Conservation (phyloP, 1,139 yeast genomes). For the Taphrina pruni region DNA sequence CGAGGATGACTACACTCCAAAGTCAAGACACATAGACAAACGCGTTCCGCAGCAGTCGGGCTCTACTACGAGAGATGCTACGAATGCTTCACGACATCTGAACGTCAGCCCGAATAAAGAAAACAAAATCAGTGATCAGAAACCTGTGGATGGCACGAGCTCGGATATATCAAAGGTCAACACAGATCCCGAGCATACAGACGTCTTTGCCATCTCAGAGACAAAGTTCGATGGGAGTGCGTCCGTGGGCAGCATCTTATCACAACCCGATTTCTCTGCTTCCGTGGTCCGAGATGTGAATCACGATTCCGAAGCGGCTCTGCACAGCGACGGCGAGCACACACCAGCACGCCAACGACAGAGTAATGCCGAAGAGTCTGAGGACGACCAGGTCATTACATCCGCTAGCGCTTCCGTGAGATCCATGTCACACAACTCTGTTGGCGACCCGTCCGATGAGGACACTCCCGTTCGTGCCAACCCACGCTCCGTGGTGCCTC, state of each 20-base stretch:
- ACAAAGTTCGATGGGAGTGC: conserved; percentile 20
- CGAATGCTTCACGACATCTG: not conserved
- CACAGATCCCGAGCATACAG: not conserved
- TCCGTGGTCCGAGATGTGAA: conserved; percentile 23
- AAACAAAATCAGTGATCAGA: not conserved
- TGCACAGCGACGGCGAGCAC: conserved; percentile 1
- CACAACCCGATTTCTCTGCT: conserved; percentile 38
- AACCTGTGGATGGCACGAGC: not conserved
- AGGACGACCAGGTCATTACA: not conserved
- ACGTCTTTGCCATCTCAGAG: not conserved
- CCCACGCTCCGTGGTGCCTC: not conserved
- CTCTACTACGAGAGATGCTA: not conserved
- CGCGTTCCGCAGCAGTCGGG: not conserved
- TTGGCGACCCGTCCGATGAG: conserved; percentile 12
- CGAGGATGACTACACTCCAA: conserved; percentile 35
- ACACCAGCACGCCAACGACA: not conserved
- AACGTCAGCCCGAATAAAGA: not conserved
- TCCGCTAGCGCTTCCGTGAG: conserved; percentile 9
- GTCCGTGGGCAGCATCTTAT: conserved; percentile 25
- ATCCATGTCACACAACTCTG: not conserved
- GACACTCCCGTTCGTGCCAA: conserved; percentile 18
- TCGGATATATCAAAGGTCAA: not conserved
- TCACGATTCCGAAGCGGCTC: not conserved
- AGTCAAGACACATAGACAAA: conserved; percentile 33
- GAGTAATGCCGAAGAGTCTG: not conserved